phyloP scores from a whole-genome alignment of 2,329 filamentous ascomycete species.

The Fusarium oxysporum region DNA sequence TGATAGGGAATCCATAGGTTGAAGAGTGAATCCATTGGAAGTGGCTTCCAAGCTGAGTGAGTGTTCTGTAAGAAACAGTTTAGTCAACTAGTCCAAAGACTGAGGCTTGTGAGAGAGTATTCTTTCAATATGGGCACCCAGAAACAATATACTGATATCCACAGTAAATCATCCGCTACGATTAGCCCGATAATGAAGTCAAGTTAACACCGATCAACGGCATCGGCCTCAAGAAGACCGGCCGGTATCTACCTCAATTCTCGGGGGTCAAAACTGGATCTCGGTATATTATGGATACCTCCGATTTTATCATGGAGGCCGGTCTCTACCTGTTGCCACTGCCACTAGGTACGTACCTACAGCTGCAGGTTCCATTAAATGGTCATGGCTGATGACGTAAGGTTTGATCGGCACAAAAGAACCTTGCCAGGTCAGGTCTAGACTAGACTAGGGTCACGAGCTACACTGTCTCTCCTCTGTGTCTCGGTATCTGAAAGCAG shows the following conservation, averaged over 20 bases:
- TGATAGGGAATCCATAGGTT: neutral
- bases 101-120: neutral
- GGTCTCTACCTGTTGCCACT: neutral
- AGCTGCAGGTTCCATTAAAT: neutral
- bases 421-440: neutral
- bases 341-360: neutral
- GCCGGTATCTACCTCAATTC: neutral
- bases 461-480: slow-evolving; percentile 8
- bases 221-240: neutral
- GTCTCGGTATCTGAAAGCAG: slow-evolving; percentile 27
- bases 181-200: neutral
- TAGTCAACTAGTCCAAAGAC: neutral
- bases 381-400: slow-evolving; percentile 43
- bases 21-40: neutral
- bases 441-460: slow-evolving; percentile 39
- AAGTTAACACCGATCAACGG: slow-evolving; percentile 6
- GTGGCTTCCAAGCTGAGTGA: neutral
- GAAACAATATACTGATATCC: neutral
- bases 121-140: too few relatives aligned
- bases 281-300: neutral
- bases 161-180: neutral
- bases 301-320: neutral
- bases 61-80: neutral
- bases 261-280: neutral
- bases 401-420: slow-evolving; percentile 23